phyloP scores from a whole-genome alignment of 768 basidiomycete genomes.

The Phlegmacium glaucopus region DNA sequence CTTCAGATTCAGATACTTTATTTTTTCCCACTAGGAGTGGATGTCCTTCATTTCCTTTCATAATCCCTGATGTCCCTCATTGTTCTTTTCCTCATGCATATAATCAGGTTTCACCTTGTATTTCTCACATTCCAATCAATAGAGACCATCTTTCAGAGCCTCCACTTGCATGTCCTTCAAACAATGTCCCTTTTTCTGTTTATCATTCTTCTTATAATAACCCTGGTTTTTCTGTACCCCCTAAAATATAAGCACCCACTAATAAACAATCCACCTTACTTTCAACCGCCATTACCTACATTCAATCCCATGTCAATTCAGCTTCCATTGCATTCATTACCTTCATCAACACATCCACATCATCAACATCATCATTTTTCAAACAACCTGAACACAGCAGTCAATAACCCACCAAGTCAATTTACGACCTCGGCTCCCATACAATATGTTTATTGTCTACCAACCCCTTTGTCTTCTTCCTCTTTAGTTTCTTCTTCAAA shows the following conservation, averaged over 20 bases:
- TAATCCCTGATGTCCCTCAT: too few species aligned
- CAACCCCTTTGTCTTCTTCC: background rate
- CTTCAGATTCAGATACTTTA: too few species aligned
- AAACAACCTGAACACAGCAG: too few species aligned
- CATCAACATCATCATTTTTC: too few species aligned
- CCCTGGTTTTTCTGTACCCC: background rate
- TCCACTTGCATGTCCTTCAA: background rate
- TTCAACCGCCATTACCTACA: background rate
- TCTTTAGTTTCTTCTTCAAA: background rate
- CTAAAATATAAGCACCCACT: background rate
- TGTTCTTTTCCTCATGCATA: too few species aligned
- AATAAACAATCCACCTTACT: background rate
- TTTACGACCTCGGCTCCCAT: too few species aligned
- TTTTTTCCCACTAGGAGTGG: too few species aligned
- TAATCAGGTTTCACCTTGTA: too few species aligned
- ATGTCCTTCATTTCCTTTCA: too few species aligned
- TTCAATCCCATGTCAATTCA: background rate
- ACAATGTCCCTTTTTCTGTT: background rate
- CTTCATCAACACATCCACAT: background rate
- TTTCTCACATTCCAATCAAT: too few species aligned
- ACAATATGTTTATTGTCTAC: slow-evolving; percentile 3
- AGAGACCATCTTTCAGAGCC: background rate
- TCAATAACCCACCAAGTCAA: too few species aligned
- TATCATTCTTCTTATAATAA: too few species aligned
- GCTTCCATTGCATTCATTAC: background rate